A percentile compares a stretch with the other conserved stretches of the same genome.
Conservation (phyloP, 2,329 filamentous ascomycete genomes). For the Emmonsia crescens region DNA sequence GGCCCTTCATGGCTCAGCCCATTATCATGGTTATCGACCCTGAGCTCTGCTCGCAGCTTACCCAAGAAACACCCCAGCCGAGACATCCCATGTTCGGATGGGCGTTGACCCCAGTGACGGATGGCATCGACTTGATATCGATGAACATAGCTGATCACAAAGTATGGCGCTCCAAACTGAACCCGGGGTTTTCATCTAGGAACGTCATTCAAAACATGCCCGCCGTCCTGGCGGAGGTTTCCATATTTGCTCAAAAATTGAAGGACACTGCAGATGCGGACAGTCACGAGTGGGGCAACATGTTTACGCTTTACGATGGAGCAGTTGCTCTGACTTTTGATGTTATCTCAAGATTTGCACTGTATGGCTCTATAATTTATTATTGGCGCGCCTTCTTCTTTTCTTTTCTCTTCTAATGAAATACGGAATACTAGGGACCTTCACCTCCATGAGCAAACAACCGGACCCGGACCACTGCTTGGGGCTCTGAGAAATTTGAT, state of each 20-base stretch:
- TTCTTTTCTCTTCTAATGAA: neutral
- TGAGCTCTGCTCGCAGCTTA: slow-evolving; percentile 5
- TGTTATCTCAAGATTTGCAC: neutral
- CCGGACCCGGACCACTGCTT: neutral
- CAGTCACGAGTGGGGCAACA: neutral
- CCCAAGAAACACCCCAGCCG: slow-evolving; percentile 6
- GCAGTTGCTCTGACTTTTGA: neutral
- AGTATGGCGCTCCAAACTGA: neutral
- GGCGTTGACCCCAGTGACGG: slow-evolving; percentile 4
- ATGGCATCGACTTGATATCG: slow-evolving; percentile 5
- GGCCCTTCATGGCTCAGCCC: slow-evolving; percentile 5
- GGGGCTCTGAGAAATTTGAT: neutral
- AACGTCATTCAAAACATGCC: neutral
- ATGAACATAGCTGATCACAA: slow-evolving; percentile 5
- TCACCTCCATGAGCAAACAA: neutral
- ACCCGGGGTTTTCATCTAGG: neutral
- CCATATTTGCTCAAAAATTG: neutral
- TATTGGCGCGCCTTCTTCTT: neutral
- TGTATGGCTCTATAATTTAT: neutral
- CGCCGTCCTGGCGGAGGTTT: neutral
- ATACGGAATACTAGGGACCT: neutral
- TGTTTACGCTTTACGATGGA: neutral
- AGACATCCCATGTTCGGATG: slow-evolving; percentile 5
- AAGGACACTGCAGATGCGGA: neutral
- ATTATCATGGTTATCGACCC: slow-evolving; percentile 5